phyloP scores from a whole-genome alignment of 805 yeast genomes.

The Komagataella ulmi region DNA sequence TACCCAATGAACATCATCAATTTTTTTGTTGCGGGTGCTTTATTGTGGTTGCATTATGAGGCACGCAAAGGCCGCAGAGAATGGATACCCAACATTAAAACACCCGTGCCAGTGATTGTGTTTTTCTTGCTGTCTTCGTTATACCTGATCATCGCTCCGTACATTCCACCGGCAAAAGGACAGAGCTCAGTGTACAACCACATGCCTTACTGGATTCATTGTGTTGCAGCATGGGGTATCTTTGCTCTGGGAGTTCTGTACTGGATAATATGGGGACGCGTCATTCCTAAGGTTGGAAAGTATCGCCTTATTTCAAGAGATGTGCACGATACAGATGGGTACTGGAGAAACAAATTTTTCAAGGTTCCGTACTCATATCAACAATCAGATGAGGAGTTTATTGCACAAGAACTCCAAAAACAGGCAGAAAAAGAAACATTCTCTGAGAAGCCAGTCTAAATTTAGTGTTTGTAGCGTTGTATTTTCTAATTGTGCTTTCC shows the following conservation, averaged over 20 bases:
- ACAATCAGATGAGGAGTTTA: too few relatives aligned
- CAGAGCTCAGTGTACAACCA: slow-evolving; percentile 48
- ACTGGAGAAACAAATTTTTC: slow-evolving; percentile 52
- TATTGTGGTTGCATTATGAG: slow-evolving; percentile 39
- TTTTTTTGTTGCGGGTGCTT: slow-evolving; percentile 49
- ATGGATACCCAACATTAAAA: slow-evolving; percentile 66
- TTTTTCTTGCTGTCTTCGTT: slow-evolving; percentile 56
- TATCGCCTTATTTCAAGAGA: slow-evolving; percentile 39
- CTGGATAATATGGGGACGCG: slow-evolving; percentile 52
- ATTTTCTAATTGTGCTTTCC: too few relatives aligned
- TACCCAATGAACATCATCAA: slow-evolving; percentile 75
- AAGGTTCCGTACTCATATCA: slow-evolving; percentile 13
- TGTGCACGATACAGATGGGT: slow-evolving; percentile 47
- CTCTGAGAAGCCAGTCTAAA: too few relatives aligned
- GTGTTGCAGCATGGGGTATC: slow-evolving; percentile 74
- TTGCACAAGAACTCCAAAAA: too few relatives aligned
- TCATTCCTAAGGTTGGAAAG: slow-evolving; percentile 41
- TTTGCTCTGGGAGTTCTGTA: slow-evolving; percentile 52
- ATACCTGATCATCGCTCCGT: slow-evolving; percentile 66
- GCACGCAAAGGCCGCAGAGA: slow-evolving; percentile 30
- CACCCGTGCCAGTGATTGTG: slow-evolving; percentile 45
- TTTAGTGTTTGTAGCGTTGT: too few relatives aligned
- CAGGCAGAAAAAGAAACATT: too few relatives aligned
- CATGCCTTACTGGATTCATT: slow-evolving; percentile 53
- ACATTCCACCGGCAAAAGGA: slow-evolving; percentile 56